Evolutionary conservation across 176 grass and related monocot genomes (phyloP).

Genomic region (Oryza punctata): DNA sequence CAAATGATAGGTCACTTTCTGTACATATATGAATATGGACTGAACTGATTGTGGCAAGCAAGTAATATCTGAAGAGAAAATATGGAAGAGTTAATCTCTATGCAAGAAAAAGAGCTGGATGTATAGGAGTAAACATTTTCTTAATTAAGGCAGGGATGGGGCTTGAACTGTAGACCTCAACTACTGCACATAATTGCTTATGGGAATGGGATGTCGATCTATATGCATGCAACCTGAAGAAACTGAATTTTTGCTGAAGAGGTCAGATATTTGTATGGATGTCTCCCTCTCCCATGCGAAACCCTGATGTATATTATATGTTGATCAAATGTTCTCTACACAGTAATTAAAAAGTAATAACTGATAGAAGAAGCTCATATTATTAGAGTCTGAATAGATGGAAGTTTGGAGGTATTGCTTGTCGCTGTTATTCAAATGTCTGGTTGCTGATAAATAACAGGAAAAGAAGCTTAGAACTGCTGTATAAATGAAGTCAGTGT

Average conservation of each 20-base stretch:
- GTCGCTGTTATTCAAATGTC: constrained; percentile 2
- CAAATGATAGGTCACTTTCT: neutral
- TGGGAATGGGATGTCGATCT: neutral
- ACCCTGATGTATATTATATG: neutral
- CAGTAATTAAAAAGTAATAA: neutral
- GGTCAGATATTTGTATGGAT: neutral
- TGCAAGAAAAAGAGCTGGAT: neutral
- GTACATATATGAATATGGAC: constrained; percentile 9
- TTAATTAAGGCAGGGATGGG: neutral
- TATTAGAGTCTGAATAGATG: neutral
- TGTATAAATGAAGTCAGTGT: constrained; percentile 6
- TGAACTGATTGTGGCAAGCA: neutral
- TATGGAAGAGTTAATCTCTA: neutral
- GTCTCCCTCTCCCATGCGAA: neutral
- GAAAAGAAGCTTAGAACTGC: constrained; percentile 3
- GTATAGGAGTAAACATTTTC: neutral
- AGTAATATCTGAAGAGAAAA: constrained; percentile 21
- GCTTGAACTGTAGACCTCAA: neutral
- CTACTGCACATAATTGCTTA: neutral
- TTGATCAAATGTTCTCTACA: constrained; percentile 17
- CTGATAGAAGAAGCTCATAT: neutral
- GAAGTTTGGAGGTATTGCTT: neutral
- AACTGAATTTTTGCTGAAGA: neutral
- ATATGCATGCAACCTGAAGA: neutral
- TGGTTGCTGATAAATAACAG: constrained; percentile 30